Evolutionary conservation across 164 flowering plant species (phyloP), one percentile per base, ranked within the genome.

Genomic region (Liquidambar formosana): DNA sequence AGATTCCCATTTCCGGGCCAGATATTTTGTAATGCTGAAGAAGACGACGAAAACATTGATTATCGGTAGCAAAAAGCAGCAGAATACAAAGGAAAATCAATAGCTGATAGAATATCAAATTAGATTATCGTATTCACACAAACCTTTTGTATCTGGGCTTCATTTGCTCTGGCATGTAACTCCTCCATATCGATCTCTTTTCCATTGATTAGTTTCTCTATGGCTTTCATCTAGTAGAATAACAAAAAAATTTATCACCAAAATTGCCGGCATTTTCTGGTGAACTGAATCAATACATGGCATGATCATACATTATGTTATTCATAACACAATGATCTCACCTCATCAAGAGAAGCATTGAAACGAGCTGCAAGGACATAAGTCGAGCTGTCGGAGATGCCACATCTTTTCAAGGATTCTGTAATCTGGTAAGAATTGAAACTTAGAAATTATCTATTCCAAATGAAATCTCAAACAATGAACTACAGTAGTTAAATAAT

Each of bases 401-500:
- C 99, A 72, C 95, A 92, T 78, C 97, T 84, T 83, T 84, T 92
- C 73, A 94, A 77, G 16, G 99, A 94, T 76, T 92, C 99, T 11
- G 96, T 75, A 47, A 94, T 94, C 99, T 94, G 72, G 70, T 10
- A 65, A 62, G 13, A 56, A 61, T 45, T 27, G 48, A 69, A 53
- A 22, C 15, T 16, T 19, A 33, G 21, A 47, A 67, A 75, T 45
- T 15, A 68, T n/a, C 5, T 41, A 66, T 16, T 43, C 19, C 1
- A 26, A 10, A 4, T 8, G 8, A 44, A 53, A 71, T 51, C 66
- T 10, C 13, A 52, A 57, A 1, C 16, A 77, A 51, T 15, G 22
- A 48, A 41, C 28, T 12, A 47, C 15, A 70, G 46, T 38, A 25
- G 22, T 11, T 5, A 65, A 58, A 63, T 3, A 66, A 28, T 4